These are phyloP conservation scores for Crithidia brevicula DNA, from an alignment of 208 protist species.

Conservation along the genomic window DNA sequence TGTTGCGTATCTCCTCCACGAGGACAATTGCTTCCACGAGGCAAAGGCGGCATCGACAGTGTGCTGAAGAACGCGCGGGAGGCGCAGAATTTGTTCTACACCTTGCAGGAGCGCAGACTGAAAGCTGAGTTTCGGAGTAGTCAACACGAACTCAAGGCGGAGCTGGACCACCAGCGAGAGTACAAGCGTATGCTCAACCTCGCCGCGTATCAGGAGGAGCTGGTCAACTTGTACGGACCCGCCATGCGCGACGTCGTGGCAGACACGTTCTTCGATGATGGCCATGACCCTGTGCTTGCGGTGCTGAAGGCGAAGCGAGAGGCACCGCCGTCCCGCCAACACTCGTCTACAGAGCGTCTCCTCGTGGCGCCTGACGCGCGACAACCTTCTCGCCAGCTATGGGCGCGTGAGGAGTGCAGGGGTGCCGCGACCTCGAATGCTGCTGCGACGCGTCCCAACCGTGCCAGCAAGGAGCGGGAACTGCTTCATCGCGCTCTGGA, in stretches of 20 bases:
- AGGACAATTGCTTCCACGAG: conserved; percentile 45
- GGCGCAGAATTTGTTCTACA: conserved; percentile 39
- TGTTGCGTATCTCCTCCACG: conserved; percentile 6
- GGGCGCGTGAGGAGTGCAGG: neutral
- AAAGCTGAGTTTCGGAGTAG: conserved; percentile 27
- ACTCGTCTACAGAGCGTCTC: too few relatives aligned
- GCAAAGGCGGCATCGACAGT: conserved; percentile 53
- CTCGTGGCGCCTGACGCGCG: neutral
- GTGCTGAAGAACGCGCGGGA: conserved; percentile 43
- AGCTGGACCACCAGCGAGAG: conserved; percentile 54
- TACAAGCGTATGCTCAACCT: conserved; percentile 43
- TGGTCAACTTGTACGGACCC: conserved; percentile 59
- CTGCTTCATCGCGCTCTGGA: conserved; percentile 32
- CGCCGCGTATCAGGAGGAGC: conserved; percentile 57
- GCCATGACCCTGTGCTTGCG: conserved; percentile 27
- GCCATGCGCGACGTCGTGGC: conserved; percentile 49
- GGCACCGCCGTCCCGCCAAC: neutral
- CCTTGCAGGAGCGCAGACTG: conserved; percentile 42
- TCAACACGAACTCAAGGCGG: conserved; percentile 31
- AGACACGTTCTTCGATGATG: conserved; percentile 51
- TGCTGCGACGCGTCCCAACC: neutral
- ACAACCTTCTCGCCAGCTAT: neutral
- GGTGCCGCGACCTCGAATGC: too few relatives aligned
- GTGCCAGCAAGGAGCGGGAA: conserved; percentile 13
- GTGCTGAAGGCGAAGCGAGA: conserved; percentile 14